A percentile compares a stretch with the other conserved stretches of the same genome.
Evolutionary conservation across 352 stramenopile genomes (phyloP).

Genomic region (Phytophthora megakarya): DNA sequence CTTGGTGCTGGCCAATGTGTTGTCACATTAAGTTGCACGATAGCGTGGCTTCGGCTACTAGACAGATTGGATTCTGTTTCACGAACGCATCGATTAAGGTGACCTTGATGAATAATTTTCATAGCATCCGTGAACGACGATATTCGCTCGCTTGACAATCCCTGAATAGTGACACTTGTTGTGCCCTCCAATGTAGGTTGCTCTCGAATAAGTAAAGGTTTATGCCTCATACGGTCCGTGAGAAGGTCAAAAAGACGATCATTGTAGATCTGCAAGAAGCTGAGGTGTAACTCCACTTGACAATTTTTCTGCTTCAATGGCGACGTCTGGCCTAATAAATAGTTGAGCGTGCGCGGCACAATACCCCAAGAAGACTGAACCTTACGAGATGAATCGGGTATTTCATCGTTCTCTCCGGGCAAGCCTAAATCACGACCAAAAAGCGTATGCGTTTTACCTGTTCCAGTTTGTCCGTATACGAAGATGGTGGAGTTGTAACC

Average conservation of each 20-base stretch:
- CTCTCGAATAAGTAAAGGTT: constrained; percentile 74
- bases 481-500: constrained; percentile 93
- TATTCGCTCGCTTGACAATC: constrained; percentile 58
- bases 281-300: constrained; percentile 66
- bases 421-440: constrained; percentile 63
- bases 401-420: background rate
- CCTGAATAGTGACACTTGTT: constrained; percentile 63
- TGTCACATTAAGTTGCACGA: constrained; percentile 88
- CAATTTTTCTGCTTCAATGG: constrained; percentile 15
- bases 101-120: constrained; percentile 53
- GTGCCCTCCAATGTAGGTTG: constrained; percentile 55
- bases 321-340: constrained; percentile 57
- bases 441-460: constrained; percentile 93
- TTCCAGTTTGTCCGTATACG: constrained; percentile 91
- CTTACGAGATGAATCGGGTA: constrained; percentile 6
- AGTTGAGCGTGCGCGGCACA: constrained; percentile 72
- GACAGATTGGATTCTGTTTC: constrained; percentile 88
- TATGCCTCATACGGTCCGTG: constrained; percentile 64
- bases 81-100: constrained; percentile 67
- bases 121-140: constrained; percentile 52
- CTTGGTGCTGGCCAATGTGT: constrained; percentile 36
- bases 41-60: constrained; percentile 91
- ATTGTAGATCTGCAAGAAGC: constrained; percentile 96
- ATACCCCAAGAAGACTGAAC: constrained; percentile 62
- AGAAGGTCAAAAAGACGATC: constrained; percentile 93